Evolutionary conservation across 108 stramenopile genomes (phyloP), one percentile per base, ranked within the genome.

Genomic region (Pseudonitzschia delicatissima): DNA sequence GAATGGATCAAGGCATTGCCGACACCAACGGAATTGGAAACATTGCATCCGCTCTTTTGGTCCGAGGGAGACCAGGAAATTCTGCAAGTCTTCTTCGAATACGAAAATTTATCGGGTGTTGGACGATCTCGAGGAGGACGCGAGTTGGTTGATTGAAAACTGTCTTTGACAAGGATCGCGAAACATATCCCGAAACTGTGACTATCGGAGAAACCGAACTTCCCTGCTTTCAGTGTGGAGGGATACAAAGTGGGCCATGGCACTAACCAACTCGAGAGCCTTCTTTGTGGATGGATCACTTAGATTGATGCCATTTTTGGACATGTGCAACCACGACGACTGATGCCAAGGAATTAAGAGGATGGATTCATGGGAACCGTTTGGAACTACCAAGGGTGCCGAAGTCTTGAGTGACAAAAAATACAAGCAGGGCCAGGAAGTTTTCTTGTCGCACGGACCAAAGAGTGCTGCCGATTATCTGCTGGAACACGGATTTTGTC

Each of bases 391-490:
- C 57, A 83, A 78, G 62, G 91, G 87, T 5, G 84, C 87, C 0
- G 59, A 85, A 36, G 33, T 92, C 11, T 60, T 73, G 35, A 79
- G 84, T 0, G 66, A 67, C 31, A 65, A 64, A 42, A 36, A 39
- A 6, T 77, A 86, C 36, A 45, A 60, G 13, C 74, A 34, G 21
- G 92, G 92, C 11, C 83, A 90, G 3, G 85, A 93, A 71, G 76
- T 93, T 4, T 78, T 77, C 36, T 77, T 79, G n/a, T 86, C 82
- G 23, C 90, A 95, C 64, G 96, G 96, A 15, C 96, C 96, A 28
- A 96, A 96, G 67, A 82, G 88, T 29, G 91, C 93, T 0, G 92
- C 89, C 2, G 93, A 91, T 15, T 96, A 95, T 58, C 78, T 96
- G 37, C 67, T 94, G 67, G 96, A 96, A 60, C 92, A 96, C 68